Evolutionary conservation across 2,329 filamentous ascomycete species (phyloP).

Genomic region (Cercospora zeae-maydis): DNA sequence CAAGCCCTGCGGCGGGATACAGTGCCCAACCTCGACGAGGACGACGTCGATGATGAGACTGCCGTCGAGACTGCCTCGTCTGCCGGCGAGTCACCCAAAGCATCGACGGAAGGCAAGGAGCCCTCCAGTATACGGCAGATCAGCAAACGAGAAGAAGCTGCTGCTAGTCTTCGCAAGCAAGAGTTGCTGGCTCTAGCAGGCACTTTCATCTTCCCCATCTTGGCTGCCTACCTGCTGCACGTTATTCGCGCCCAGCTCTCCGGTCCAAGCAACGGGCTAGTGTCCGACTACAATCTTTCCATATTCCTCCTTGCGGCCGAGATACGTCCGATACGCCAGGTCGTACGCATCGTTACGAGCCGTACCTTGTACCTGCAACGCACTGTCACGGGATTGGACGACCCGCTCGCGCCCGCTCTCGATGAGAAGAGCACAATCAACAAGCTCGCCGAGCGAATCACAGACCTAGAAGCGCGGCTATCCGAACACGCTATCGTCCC

Average conservation of each 20-base stretch:
- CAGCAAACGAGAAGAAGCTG: constrained; percentile 40
- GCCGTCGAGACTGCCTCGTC: constrained; percentile 27
- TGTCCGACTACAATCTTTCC: constrained; percentile 88
- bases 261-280: constrained; percentile 76
- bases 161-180: constrained; percentile 65
- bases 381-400: constrained; percentile 49
- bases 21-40: constrained; percentile 12
- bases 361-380: constrained; percentile 79
- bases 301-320: constrained; percentile 88
- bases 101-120: constrained; percentile 8
- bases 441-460: constrained; percentile 30
- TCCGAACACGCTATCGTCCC: constrained; percentile 28
- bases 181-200: constrained; percentile 70
- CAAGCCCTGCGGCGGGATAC: constrained; percentile 36
- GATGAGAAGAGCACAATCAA: constrained; percentile 37
- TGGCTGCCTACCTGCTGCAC: constrained; percentile 82
- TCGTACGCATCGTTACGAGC: constrained; percentile 74
- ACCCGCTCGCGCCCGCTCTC: constrained; percentile 21
- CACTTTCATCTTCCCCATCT: constrained; percentile 73
- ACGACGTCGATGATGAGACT: constrained; percentile 21
- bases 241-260: constrained; percentile 75
- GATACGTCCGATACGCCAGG: constrained; percentile 74
- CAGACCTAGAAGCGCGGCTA: constrained; percentile 34
- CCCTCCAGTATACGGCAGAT: constrained; percentile 15
- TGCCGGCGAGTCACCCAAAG: constrained; percentile 21